Percentiles rank a stretch among this genome's conserved stretches.
phyloP scores from a whole-genome alignment of 2,329 filamentous ascomycete genomes.

The Stagonosporopsis vannaccii region DNA sequence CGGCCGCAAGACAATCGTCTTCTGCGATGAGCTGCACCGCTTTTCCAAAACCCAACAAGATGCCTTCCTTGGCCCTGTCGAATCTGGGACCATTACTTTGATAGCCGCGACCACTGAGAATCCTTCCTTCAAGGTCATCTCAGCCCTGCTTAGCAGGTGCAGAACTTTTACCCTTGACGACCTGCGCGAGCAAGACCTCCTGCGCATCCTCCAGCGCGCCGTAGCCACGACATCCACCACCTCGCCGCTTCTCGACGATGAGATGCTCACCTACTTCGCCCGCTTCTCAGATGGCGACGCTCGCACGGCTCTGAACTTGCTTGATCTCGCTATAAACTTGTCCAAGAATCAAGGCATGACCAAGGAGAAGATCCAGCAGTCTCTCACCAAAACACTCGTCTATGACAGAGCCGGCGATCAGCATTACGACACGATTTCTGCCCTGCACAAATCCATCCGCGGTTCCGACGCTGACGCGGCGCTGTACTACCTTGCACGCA shows the following conservation, averaged over 20 bases:
- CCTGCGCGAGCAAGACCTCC: slow-evolving; percentile 74
- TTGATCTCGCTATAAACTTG: slow-evolving; percentile 86
- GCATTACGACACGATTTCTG: slow-evolving; percentile 97
- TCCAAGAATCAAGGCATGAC: slow-evolving; percentile 71
- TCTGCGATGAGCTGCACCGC: slow-evolving; percentile 95
- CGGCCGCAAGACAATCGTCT: slow-evolving; percentile 91
- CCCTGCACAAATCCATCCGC: slow-evolving; percentile 94
- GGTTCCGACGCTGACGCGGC: slow-evolving; percentile 86
- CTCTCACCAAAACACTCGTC: slow-evolving; percentile 89
- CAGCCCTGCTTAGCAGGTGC: slow-evolving; percentile 85
- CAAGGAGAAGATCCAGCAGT: slow-evolving; percentile 77
- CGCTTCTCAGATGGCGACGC: slow-evolving; percentile 92
- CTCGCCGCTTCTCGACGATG: slow-evolving; percentile 72
- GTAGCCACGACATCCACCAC: slow-evolving; percentile 65
- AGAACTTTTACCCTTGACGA: slow-evolving; percentile 86
- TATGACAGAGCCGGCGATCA: slow-evolving; percentile 96
- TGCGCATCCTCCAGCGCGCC: slow-evolving; percentile 78
- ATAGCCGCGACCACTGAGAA: slow-evolving; percentile 98
- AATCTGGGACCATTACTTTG: slow-evolving; percentile 86
- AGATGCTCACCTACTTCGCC: slow-evolving; percentile 81
- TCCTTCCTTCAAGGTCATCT: slow-evolving; percentile 90
- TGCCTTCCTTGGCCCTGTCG: slow-evolving; percentile 90
- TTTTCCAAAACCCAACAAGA: slow-evolving; percentile 95
- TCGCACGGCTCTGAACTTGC: slow-evolving; percentile 87
- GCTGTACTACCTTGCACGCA: slow-evolving; percentile 92